Percentiles rank a stretch among this genome's conserved stretches.
Evolutionary conservation across 345 rosid genomes (phyloP).

Genomic region (Eucalyptus camaldulensis): DNA sequence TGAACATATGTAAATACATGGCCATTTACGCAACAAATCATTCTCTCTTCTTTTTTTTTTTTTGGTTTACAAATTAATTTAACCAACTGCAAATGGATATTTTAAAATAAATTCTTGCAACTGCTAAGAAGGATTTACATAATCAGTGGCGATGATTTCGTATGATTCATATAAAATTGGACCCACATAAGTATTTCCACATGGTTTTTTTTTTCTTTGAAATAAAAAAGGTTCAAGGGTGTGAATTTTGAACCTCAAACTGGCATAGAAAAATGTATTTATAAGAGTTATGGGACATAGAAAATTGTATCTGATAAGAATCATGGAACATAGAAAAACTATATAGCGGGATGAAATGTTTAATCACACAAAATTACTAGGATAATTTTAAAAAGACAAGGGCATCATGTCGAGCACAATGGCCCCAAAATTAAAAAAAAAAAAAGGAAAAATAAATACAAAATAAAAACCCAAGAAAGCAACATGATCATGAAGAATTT

Average conservation of each 20-base stretch:
- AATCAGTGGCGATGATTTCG: neutral
- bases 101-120: neutral
- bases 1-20: neutral
- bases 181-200: neutral
- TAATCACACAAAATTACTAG: neutral
- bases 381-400: neutral
- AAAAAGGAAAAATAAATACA: neutral
- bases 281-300: neutral
- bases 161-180: neutral
- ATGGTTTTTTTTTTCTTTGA: neutral
- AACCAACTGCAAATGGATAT: neutral
- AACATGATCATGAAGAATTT: neutral
- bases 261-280: neutral
- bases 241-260: neutral
- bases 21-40: neutral
- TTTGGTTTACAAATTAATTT: neutral
- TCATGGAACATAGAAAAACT: neutral
- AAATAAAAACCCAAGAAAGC: neutral
- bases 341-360: neutral
- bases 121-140: neutral
- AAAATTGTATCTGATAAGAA: neutral
- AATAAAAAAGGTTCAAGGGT: neutral
- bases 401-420: neutral
- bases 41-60: too few relatives aligned
- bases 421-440: neutral